Base-by-base conservation (phyloP, 2,329 filamentous ascomycete species). In the Phialophora chinensis region DNA sequence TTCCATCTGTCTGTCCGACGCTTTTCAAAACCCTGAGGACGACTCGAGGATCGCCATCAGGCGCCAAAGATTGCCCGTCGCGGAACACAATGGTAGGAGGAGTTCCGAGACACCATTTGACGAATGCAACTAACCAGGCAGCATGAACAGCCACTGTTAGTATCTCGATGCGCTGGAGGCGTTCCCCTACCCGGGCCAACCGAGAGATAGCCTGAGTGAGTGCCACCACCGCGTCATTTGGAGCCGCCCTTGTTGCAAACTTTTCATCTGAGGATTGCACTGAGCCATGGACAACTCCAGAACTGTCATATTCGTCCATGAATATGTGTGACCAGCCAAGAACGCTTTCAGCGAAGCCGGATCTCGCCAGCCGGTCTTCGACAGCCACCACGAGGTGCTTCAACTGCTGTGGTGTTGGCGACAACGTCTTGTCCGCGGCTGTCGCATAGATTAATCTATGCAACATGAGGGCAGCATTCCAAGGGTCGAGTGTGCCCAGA, bases 391-490 rank as follows among this genome's bases (percentile, higher is more conserved):
- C 31, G 25, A 57, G 54, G 1, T 57, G 54, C 31, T 57, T 38
- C 17, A 57, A 23, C 17, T 38, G 31, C 31, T 20, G 31, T 20
- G 54, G 25, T n/a, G 54, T 57, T 31, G 25, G 54, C n/a, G 23
- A 23, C 23, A 38, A 20, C n/a, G 23, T 57, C 27, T 57, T 57
- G 31, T 57, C 54, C 12, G 17, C 23, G 17, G 54, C 54, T n/a
- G 31, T 42, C 6, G 31, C 25, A 38, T 20, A 23, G 6, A 57
- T 57, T 8, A 42, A 38, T 23, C 31, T 38, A 42, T 57, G 54
- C 23, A 57, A 57, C 23, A 38, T n/a, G 17, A 33, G 25, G 54
- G 58, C 42, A 50, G 58, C 58, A 29, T 23, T n/a, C 58, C 58
- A 60, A 6, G 14, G 20, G 58, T 50, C 42, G 25, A 50, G 11